A percentile compares a stretch with the other conserved stretches of the same genome.
Evolutionary conservation across 805 yeast genomes (phyloP).

Genomic region (Wilhelminamyces savonicus): DNA sequence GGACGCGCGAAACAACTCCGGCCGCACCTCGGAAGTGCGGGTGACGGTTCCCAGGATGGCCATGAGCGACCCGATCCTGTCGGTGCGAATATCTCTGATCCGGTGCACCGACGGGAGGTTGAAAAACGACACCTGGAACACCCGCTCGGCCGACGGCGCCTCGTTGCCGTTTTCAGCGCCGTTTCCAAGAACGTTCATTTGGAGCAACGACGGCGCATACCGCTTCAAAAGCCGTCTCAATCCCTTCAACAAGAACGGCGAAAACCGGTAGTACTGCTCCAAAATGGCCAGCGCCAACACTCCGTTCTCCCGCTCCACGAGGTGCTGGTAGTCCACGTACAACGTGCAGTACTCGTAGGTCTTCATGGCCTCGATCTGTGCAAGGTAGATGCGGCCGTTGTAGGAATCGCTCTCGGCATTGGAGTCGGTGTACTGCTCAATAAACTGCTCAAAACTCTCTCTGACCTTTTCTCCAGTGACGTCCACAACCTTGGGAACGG

Average conservation of each 20-base stretch:
- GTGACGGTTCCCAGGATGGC: constrained; percentile 93
- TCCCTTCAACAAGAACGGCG: constrained; percentile 77
- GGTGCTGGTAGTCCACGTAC: constrained; percentile 79
- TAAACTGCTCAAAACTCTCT: constrained; percentile 81
- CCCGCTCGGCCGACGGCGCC: constrained; percentile 52
- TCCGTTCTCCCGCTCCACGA: constrained; percentile 71
- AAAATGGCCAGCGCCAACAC: constrained; percentile 83
- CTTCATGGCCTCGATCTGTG: constrained; percentile 78
- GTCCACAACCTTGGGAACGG: constrained; percentile 83
- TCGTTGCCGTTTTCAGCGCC: constrained; percentile 30
- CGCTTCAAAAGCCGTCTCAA: constrained; percentile 65
- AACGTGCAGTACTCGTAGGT: constrained; percentile 69
- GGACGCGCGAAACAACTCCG: constrained; percentile 81
- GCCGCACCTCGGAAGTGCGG: constrained; percentile 92
- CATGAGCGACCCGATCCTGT: constrained; percentile 77
- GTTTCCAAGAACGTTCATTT: constrained; percentile 38
- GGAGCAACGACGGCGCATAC: constrained; percentile 63
- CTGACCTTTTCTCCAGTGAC: constrained; percentile 90
- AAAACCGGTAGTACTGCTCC: constrained; percentile 88
- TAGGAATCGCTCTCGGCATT: constrained; percentile 32
- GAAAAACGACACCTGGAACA: constrained; percentile 86
- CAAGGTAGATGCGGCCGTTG: constrained; percentile 59
- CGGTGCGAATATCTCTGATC: constrained; percentile 86
- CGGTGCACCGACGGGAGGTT: constrained; percentile 77
- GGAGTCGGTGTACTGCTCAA: constrained; percentile 54